A percentile compares a stretch with the other conserved stretches of the same genome.
Conservation (phyloP, 768 basidiomycete genomes). For the Lactarius sp. region DNA sequence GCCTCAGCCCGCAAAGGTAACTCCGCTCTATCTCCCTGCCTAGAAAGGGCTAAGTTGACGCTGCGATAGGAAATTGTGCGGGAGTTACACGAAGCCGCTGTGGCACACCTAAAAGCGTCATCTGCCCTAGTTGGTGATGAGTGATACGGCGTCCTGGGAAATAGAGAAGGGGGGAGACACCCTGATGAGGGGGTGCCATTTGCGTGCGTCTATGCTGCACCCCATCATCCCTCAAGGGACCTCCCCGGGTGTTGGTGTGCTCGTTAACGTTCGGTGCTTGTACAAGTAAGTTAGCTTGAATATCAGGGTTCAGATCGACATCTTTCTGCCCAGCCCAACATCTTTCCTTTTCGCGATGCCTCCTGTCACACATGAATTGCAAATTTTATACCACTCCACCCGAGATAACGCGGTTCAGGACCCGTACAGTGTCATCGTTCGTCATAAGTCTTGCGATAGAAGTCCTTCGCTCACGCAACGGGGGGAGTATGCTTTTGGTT, state of each 20-base stretch:
- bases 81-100: slow-evolving; percentile 27
- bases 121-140: slow-evolving; percentile 8
- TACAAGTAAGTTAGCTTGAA: background rate
- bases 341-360: background rate
- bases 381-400: background rate
- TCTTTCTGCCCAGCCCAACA: background rate
- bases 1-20: slow-evolving; percentile 31
- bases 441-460: slow-evolving; percentile 22
- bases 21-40: background rate
- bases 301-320: slow-evolving; percentile 13
- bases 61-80: slow-evolving; percentile 28
- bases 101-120: slow-evolving; percentile 27
- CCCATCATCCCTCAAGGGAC: background rate
- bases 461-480: background rate
- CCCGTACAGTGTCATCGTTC: background rate
- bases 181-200: background rate
- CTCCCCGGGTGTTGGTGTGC: slow-evolving; percentile 3
- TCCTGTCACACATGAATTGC: background rate
- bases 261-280: background rate
- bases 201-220: background rate
- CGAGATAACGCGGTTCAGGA: background rate
- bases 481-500: background rate
- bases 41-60: slow-evolving; percentile 2
- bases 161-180: background rate
- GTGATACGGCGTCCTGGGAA: slow-evolving; percentile 17